A percentile compares a stretch with the other conserved stretches of the same genome.
Evolutionary conservation across 2,329 filamentous ascomycete species (phyloP).

Genomic region (Beauveria pseudobassiana): DNA sequence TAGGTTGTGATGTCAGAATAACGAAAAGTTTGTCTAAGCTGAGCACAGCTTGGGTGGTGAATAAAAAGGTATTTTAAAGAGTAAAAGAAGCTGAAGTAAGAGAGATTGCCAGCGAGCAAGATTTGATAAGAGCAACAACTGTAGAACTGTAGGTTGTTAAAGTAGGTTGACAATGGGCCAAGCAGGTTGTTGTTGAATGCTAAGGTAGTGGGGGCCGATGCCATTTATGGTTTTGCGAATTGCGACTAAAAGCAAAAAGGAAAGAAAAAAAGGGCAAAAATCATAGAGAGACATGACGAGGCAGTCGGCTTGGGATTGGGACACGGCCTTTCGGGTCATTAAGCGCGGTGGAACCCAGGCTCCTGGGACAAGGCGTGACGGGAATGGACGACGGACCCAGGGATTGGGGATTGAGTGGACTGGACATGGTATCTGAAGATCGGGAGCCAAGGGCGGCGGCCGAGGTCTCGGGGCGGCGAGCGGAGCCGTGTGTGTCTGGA

Average conservation of each 20-base stretch:
- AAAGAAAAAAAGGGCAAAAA: neutral
- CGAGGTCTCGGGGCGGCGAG: slow-evolving; percentile 10
- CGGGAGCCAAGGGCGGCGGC: slow-evolving; percentile 8
- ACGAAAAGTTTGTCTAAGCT: neutral
- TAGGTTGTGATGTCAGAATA: neutral
- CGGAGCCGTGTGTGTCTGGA: slow-evolving; percentile 13
- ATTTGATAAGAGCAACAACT: neutral
- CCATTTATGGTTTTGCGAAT: slow-evolving; percentile 27
- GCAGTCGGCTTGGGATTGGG: slow-evolving; percentile 1
- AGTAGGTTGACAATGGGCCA: neutral
- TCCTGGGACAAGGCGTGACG: slow-evolving; percentile 10
- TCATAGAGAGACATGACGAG: slow-evolving; percentile 9
- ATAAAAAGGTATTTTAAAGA: neutral
- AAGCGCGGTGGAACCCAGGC: slow-evolving; percentile 11
- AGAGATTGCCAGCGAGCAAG: neutral
- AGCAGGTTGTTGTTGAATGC: neutral
- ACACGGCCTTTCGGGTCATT: slow-evolving; percentile 10
- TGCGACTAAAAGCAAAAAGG: slow-evolving; percentile 9
- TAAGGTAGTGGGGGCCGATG: slow-evolving; percentile 22
- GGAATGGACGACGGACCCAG: slow-evolving; percentile 15
- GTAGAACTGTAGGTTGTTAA: neutral
- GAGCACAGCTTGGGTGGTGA: neutral
- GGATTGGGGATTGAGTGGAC: slow-evolving; percentile 15
- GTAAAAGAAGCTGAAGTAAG: neutral
- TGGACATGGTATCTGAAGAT: slow-evolving; percentile 12